Evolutionary conservation across 1,284 basidiomycete species (phyloP), one percentile per base, ranked within the genome.

Genomic region (Trametes hirsuta): DNA sequence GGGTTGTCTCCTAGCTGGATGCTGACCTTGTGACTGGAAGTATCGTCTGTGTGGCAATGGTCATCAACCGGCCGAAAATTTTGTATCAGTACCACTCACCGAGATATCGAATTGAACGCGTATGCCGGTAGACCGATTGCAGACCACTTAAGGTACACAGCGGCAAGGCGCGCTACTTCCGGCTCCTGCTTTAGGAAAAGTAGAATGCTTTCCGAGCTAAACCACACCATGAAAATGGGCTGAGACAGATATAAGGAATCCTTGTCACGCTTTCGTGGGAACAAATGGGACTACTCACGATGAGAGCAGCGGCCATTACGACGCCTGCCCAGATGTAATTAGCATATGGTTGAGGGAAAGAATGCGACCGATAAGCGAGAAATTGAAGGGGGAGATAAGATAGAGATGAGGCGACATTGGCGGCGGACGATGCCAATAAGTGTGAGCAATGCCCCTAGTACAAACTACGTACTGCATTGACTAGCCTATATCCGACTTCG

Each of bases 91-190:
- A 25, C 6, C 61, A 63, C 79, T 53, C 68, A 84, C 56, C 87
- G 78, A 64, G 86, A 87, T 55, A 90, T 80, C 58, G 79, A 78
- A 66, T 92, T 92, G 72, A 92, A 89, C 1, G 88, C 84, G 73
- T 97, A 98, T 0, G 93, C 95, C 10, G 97, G 97, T 25, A 98
- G 80, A 54, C 94, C 94, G 12, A 96, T 74, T 0, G 86, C 86
- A 6, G 94, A 80, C 78, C 87, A 93, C 53, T 84, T 83, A 44
- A 97, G 82, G 72, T 95, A 98, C 3, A 86, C 61, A 0, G 85
- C 84, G 0, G 95, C 95, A 6, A 90, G 82, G 41, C 77, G 79
- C 0, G 96, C 93, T 3, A 99, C 93, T 60, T 91, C 87, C 0
- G 90, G 87, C 52, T 97, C 93, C 80, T 98, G 97, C 48, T 84